phyloP scores from a whole-genome alignment of 768 basidiomycete species.

The Kwoniella heveanensis region DNA sequence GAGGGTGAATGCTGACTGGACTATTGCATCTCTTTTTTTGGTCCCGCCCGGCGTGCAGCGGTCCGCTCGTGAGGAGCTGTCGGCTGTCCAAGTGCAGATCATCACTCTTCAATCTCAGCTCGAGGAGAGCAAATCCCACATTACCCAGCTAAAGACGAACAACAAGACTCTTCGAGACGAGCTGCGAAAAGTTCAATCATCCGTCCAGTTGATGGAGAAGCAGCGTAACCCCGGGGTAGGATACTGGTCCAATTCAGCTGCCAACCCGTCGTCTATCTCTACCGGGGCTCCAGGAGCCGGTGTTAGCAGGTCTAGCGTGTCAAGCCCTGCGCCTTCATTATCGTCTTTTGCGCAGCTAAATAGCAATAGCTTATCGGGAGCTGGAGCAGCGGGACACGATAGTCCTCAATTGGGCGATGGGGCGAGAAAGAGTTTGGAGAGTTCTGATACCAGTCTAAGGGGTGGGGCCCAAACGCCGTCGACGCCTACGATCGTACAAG shows the following conservation, averaged over 20 bases:
- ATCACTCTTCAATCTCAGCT: constrained; percentile 66
- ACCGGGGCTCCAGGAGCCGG: constrained; percentile 3
- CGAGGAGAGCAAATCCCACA: constrained; percentile 72
- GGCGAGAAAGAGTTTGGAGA: constrained; percentile 31
- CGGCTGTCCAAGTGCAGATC: constrained; percentile 36
- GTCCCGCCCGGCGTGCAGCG: constrained; percentile 59
- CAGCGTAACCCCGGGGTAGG: constrained; percentile 92
- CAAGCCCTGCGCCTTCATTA: constrained; percentile 12
- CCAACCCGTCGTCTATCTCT: constrained; percentile 6
- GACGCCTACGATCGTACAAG: neutral
- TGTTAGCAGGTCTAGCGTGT: constrained; percentile 10
- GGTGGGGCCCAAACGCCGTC: neutral
- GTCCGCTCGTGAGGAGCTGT: constrained; percentile 56
- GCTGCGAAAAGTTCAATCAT: constrained; percentile 90
- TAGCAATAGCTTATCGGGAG: neutral
- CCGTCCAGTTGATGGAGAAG: constrained; percentile 81
- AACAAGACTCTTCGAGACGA: constrained; percentile 95
- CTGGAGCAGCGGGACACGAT: neutral
- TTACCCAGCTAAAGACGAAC: constrained; percentile 68
- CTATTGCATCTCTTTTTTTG: neutral
- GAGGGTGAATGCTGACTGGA: too few relatives aligned
- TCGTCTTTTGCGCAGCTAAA: too few relatives aligned
- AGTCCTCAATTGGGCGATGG: constrained; percentile 25
- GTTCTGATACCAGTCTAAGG: constrained; percentile 7
- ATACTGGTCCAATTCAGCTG: constrained; percentile 68